phyloP scores from a whole-genome alignment of 768 basidiomycete species.

The Dendrothele bispora region DNA sequence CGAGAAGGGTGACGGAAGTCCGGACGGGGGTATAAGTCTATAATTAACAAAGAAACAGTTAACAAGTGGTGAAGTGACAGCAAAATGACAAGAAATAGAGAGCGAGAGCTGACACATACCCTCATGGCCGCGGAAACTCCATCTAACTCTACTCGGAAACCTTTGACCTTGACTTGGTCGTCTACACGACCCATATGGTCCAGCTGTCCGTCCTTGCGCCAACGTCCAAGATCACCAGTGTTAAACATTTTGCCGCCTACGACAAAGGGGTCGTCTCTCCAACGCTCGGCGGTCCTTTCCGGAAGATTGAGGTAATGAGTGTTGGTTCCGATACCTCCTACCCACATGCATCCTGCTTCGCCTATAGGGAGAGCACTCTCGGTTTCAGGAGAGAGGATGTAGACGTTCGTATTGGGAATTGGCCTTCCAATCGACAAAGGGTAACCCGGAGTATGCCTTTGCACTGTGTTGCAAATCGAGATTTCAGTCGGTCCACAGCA shows the following conservation, averaged over 20 bases:
- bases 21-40: constrained; percentile 33
- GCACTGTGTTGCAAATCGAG: constrained; percentile 47
- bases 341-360: constrained; percentile 46
- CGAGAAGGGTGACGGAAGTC: constrained; percentile 38
- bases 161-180: constrained; percentile 53
- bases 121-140: constrained; percentile 48
- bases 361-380: constrained; percentile 38
- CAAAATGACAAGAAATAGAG: background rate
- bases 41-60: background rate
- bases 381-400: constrained; percentile 33
- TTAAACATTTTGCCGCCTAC: constrained; percentile 38
- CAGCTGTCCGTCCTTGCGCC: constrained; percentile 37
- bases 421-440: constrained; percentile 41
- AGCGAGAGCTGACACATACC: constrained; percentile 17
- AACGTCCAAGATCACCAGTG: constrained; percentile 44
- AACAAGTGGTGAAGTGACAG: background rate
- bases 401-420: constrained; percentile 45
- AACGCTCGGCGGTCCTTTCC: constrained; percentile 37
- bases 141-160: constrained; percentile 51
- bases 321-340: constrained; percentile 36
- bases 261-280: constrained; percentile 41
- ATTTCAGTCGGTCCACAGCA: constrained; percentile 46
- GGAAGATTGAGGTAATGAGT: constrained; percentile 27
- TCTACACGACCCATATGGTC: constrained; percentile 41
- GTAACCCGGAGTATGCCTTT: constrained; percentile 33